phyloP scores from a whole-genome alignment of 208 protist genomes.

The Leishmania lainsoni region DNA sequence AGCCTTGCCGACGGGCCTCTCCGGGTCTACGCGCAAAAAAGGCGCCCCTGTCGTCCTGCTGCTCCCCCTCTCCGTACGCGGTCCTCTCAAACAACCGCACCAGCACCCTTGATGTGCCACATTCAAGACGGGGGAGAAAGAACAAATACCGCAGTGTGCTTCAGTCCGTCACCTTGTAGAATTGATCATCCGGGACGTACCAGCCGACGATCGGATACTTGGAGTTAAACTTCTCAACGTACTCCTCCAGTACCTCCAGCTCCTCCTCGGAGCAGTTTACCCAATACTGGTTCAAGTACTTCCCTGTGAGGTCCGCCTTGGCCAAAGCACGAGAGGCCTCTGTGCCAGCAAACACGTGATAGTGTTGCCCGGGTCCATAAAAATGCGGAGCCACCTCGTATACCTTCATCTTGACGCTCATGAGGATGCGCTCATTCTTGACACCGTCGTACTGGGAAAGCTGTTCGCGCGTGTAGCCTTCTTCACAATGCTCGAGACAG shows the following conservation, averaged over 20 bases:
- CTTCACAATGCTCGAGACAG: slow-evolving; percentile 43
- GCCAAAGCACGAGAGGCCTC: slow-evolving; percentile 74
- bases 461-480: slow-evolving; percentile 72
- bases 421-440: slow-evolving; percentile 56
- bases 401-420: slow-evolving; percentile 83
- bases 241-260: slow-evolving; percentile 66
- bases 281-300: slow-evolving; percentile 81
- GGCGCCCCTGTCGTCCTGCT: background rate
- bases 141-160: background rate
- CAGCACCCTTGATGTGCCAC: background rate
- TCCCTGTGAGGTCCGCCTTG: slow-evolving; percentile 55
- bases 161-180: slow-evolving; percentile 50
- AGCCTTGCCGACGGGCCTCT: background rate
- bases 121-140: background rate
- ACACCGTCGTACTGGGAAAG: slow-evolving; percentile 73
- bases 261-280: slow-evolving; percentile 69
- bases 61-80: background rate
- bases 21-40: background rate
- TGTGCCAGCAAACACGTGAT: slow-evolving; percentile 81
- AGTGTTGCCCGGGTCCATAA: slow-evolving; percentile 79
- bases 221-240: slow-evolving; percentile 65
- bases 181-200: slow-evolving; percentile 70
- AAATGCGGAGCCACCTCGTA: slow-evolving; percentile 87
- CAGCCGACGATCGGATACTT: slow-evolving; percentile 89
- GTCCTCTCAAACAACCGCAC: background rate